Evolutionary conservation across 2,329 filamentous ascomycete species (phyloP).

Genomic region (Microsporum canis): DNA sequence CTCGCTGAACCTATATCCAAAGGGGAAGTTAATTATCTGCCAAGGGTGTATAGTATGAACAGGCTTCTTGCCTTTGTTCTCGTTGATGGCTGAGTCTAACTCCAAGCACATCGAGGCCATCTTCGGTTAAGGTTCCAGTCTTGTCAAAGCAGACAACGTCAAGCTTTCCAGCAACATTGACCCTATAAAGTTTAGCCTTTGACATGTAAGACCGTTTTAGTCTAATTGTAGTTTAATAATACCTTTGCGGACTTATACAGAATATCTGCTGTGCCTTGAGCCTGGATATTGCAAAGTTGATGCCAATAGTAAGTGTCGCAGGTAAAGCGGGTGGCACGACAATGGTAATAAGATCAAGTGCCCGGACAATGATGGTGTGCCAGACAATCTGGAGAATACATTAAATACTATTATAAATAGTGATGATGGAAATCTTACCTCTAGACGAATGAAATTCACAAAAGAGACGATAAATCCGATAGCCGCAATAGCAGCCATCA

Average conservation of each 20-base stretch:
- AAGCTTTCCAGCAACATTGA: constrained; percentile 90
- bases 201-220: not conserved
- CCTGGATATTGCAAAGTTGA: constrained; percentile 80
- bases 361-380: constrained; percentile 84
- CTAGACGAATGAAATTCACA: constrained; percentile 80
- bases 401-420: not conserved
- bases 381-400: constrained; percentile 49
- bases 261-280: constrained; percentile 87
- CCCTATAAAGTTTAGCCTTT: constrained; percentile 36
- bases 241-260: constrained; percentile 84
- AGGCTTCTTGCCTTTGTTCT: constrained; percentile 32
- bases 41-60: not conserved
- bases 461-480: constrained; percentile 85
- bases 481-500: constrained; percentile 79
- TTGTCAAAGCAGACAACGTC: constrained; percentile 81
- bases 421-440: constrained; percentile 26
- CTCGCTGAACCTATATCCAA: constrained; percentile 53
- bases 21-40: not conserved
- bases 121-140: constrained; percentile 68
- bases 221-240: not conserved
- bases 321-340: constrained; percentile 91
- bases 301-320: constrained; percentile 90
- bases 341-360: constrained; percentile 91
- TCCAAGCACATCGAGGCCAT: constrained; percentile 86
- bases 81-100: constrained; percentile 63